These are phyloP conservation scores for Solanum medicagineum DNA, from an alignment of 257 asterid genomes.

Conservation along the genomic window DNA sequence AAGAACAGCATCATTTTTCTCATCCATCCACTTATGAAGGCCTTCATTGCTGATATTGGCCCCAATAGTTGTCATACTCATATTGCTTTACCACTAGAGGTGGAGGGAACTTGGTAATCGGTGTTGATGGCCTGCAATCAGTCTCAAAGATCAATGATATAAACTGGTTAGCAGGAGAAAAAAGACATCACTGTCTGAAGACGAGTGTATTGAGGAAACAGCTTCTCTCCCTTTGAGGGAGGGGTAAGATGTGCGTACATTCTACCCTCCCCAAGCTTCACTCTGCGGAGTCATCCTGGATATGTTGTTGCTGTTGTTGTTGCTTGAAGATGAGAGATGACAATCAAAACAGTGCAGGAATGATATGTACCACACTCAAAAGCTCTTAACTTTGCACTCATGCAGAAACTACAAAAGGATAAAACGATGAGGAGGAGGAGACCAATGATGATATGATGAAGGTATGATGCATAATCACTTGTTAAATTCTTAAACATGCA, in stretches of 20 bases:
- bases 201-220: not conserved
- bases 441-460: not conserved
- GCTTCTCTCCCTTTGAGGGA: not conserved
- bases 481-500: not conserved
- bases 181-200: not conserved
- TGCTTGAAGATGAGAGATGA: not conserved
- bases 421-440: not conserved
- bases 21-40: not conserved
- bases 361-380: not conserved
- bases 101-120: not conserved
- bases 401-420: not conserved
- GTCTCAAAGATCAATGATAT: not conserved
- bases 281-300: not conserved
- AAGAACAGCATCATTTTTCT: not conserved
- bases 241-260: not conserved
- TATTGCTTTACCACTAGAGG: not conserved
- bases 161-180: not conserved
- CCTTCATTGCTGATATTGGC: not conserved
- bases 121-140: not conserved
- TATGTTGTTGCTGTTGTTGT: not conserved
- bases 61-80: not conserved
- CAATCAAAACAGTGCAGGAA: not conserved
- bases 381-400: not conserved
- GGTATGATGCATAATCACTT: not conserved
- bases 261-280: not conserved